phyloP scores from a whole-genome alignment of 768 basidiomycete genomes.

The Boletus rufocinnamomeus region DNA sequence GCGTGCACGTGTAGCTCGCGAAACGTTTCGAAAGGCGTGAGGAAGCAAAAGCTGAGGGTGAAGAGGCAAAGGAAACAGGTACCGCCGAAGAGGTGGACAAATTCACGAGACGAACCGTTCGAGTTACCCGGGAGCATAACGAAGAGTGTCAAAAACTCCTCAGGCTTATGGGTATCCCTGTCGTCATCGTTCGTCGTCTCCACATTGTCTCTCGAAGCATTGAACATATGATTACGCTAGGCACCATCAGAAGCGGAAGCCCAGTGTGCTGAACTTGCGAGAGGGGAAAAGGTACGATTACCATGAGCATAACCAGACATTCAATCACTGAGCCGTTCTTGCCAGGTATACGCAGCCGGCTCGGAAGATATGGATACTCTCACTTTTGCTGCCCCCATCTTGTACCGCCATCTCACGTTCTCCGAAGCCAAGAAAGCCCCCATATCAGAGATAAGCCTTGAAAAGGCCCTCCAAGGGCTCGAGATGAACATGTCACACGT shows the following conservation, averaged over 20 bases:
- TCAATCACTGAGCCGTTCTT: not conserved
- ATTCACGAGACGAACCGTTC: constrained; percentile 87
- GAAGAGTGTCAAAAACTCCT: constrained; percentile 90
- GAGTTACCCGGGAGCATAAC: constrained; percentile 94
- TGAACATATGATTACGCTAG: constrained; percentile 41
- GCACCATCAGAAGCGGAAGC: constrained; percentile 99
- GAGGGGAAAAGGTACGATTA: constrained; percentile 79
- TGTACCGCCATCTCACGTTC: constrained; percentile 95
- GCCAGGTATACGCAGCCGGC: constrained; percentile 91
- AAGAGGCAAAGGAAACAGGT: constrained; percentile 95
- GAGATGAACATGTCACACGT: constrained; percentile 93
- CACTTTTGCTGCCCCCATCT: constrained; percentile 89
- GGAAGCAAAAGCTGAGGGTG: constrained; percentile 92
- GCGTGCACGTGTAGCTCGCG: constrained; percentile 61
- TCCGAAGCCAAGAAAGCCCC: constrained; percentile 97
- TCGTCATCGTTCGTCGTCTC: constrained; percentile 69
- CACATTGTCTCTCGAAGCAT: not conserved
- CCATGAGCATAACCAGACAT: not conserved
- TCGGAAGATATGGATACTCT: constrained; percentile 99
- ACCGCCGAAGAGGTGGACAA: constrained; percentile 92
- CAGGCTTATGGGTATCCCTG: constrained; percentile 95
- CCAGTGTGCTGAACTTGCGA: constrained; percentile 97
- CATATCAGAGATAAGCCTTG: constrained; percentile 87
- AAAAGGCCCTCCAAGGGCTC: constrained; percentile 82
- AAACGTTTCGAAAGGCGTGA: constrained; percentile 92